phyloP scores from a whole-genome alignment of 495 filamentous ascomycete genomes.

The Geoglossum glabrum region DNA sequence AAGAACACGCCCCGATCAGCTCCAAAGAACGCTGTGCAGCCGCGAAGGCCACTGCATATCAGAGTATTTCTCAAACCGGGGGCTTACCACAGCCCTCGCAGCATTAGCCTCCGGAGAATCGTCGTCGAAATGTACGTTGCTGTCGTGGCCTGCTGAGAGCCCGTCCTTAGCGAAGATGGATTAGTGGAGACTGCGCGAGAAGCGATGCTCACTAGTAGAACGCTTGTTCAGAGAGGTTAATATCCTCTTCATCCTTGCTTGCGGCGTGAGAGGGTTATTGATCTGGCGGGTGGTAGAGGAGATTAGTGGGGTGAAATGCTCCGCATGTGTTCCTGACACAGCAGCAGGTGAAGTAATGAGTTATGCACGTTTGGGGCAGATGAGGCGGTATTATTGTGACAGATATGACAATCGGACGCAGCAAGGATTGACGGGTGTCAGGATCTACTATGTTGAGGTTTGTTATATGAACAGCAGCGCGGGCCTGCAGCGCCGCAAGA shows the following conservation, averaged over 20 bases:
- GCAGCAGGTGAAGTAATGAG: too few species aligned
- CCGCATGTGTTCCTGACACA: neutral
- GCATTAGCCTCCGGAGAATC: slow-evolving; percentile 39
- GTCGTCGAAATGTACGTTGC: slow-evolving; percentile 10
- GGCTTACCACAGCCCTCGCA: slow-evolving; percentile 29
- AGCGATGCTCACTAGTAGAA: neutral
- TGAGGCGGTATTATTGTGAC: too few species aligned
- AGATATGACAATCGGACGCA: too few species aligned
- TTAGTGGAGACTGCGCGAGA: neutral
- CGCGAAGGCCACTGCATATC: neutral
- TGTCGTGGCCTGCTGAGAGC: neutral
- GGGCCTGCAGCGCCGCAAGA: neutral
- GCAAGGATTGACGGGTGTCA: neutral
- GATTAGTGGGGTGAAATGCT: neutral
- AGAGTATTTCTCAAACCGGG: neutral
- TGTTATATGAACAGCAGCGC: neutral
- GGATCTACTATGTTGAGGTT: neutral
- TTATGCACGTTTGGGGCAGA: too few species aligned
- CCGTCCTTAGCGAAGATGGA: slow-evolving; percentile 1
- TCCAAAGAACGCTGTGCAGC: slow-evolving; percentile 2
- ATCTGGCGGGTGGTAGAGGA: neutral
- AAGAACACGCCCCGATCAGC: slow-evolving; percentile 29
- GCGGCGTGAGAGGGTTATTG: neutral
- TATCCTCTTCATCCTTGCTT: slow-evolving; percentile 5
- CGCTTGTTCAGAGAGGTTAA: slow-evolving; percentile 4